Conservation (phyloP, 2,329 filamentous ascomycete species). For the Xenoacremonium recifei region DNA sequence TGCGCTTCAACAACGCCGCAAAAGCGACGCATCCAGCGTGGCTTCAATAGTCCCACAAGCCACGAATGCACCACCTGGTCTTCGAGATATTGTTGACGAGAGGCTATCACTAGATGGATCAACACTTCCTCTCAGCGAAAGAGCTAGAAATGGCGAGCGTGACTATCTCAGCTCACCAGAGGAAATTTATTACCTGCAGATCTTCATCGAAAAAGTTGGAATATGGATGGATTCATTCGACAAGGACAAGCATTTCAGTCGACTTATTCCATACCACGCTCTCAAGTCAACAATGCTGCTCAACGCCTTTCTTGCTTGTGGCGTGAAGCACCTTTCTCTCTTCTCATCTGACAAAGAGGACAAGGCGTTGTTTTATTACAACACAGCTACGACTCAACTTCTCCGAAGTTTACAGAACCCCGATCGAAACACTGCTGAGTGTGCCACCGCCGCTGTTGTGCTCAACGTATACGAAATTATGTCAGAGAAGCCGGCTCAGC, state of each 20-base stretch:
- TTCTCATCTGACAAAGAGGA: constrained; percentile 72
- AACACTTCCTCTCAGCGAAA: constrained; percentile 1
- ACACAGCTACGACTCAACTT: constrained; percentile 77
- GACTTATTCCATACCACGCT: constrained; percentile 78
- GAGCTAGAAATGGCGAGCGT: constrained; percentile 29
- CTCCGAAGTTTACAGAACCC: constrained; percentile 78
- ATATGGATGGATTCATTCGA: constrained; percentile 95
- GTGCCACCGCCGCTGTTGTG: constrained; percentile 82
- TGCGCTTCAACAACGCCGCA: constrained; percentile 12
- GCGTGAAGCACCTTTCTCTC: constrained; percentile 75
- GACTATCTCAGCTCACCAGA: constrained; percentile 72
- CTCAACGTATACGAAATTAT: constrained; percentile 93
- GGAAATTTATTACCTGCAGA: constrained; percentile 85
- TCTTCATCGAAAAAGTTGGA: constrained; percentile 87
- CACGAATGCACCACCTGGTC: constrained; percentile 4
- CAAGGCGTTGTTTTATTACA: constrained; percentile 79
- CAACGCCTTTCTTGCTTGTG: constrained; percentile 86
- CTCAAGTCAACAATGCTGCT: constrained; percentile 83
- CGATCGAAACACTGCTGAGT: constrained; percentile 78
- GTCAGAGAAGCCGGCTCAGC: constrained; percentile 73
- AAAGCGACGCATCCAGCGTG: constrained; percentile 37
- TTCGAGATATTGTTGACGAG: constrained; percentile 2
- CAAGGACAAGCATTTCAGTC: constrained; percentile 80
- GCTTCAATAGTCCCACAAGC: constrained; percentile 39
- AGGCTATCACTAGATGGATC: constrained; percentile 4